Base-by-base conservation (phyloP, 257 asterid genomes). In the Solanum rostratum region DNA sequence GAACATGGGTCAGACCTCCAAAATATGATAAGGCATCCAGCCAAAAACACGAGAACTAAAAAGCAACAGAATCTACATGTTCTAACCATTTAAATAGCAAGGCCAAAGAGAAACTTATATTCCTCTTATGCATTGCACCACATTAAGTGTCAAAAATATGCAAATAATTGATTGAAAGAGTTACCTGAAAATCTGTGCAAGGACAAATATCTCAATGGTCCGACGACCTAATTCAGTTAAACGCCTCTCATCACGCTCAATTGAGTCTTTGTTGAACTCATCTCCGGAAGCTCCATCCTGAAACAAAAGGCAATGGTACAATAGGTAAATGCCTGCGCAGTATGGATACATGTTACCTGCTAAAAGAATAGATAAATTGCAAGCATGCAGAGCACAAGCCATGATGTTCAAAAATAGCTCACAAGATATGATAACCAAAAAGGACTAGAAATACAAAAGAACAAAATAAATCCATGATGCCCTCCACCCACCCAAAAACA, bases 151-250 rank as follows among this genome's bases (percentile, higher is more conserved):
- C 63, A 27, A 27, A 33, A 50, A 16, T 78, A 16, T 10, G 46
- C 82, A 78, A 74, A 50, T 50, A 78, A 78, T 9, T 50, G 43
- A 50, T 50, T 30, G 16, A 24, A 49, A 50, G 82, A 50, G 3
- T 66, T 87, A 95, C 99, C 99, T 95, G 89, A 94, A 97, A 81
- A 97, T 92, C 80, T 97, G 97, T 85, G 93, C 95, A n/a, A 97
- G 90, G 82, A 94, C 93, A 86, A 94, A 95, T 86, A 93, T 92
- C 88, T 97, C 99, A 85, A 97, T 93, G 86, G 99, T 97, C 81
- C 98, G 93, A 43, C 98, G 95, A 76, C 99, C 99, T 89, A 97
- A 90, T 87, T 94, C 98, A 85, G 99, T 94, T 59, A 97, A 95
- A 81, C 99, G 93, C 90, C 97, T 94, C 92, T 95, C 98, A 86